Evolutionary conservation across 2,329 filamentous ascomycete species (phyloP), one percentile per base, ranked within the genome.

Genomic region (Bipolaris sorokiniana): DNA sequence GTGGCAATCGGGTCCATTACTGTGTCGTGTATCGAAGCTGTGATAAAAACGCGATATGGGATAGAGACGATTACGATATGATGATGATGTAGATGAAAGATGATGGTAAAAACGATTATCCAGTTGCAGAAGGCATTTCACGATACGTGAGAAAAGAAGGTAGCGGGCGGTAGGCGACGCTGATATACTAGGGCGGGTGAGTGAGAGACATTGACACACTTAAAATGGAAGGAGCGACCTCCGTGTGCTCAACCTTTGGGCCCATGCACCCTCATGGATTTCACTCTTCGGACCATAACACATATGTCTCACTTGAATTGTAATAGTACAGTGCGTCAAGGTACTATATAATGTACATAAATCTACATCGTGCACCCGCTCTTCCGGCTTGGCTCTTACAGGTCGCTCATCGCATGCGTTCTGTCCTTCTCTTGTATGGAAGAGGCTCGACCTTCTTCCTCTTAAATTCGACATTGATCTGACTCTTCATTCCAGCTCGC

Each of bases 381-480:
- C 26, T 47, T 48, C 52, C 52, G 45, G 47, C 52, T 42, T 44
- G 41, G 48, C 23, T 20, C 40, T 31, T 33, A 10, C n/a, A 37
- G 48, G 34, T 20, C 7, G 26, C 62, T 62, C 65, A 82, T 63
- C 80, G 75, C 70, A 79, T 82, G 56, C 80, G 74, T 62, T 77
- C 76, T 16, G 77, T 78, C 74, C 85, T 82, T 74, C 84, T 83
- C 80, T 87, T 86, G 71, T 88, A 87, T 9, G 86, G 86, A 69
- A 88, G 72, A 59, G 84, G 84, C 80, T 90, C 85, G 59, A 94
- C 84, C 71, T 87, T 90, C 80, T 89, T 89, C 72, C 87, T 86
- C 81, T 90, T 91, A 77, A 96, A 91, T 80, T 97, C 91, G 62
- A 97, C 76, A 70, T 96, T 89, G 56, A 88, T 87, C 58, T 74